Evolutionary conservation across 2,329 filamentous ascomycete genomes (phyloP), one percentile per base, ranked within the genome.

Genomic region (Calonectria pteridis): DNA sequence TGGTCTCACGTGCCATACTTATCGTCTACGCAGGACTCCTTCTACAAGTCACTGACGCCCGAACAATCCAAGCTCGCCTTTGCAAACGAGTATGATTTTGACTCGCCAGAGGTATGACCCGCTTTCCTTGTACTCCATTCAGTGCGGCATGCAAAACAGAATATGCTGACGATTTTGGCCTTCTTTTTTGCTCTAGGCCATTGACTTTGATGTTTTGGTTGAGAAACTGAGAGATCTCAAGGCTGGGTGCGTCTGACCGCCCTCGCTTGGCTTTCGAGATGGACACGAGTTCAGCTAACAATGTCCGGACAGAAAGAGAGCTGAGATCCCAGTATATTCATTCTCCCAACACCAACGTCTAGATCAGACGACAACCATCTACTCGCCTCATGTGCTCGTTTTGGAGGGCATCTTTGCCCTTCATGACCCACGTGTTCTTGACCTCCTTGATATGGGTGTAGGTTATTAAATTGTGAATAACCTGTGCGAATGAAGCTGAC

Each of bases 381-480:
- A 99, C 83, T 98, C 97, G 6, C 97, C 97, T 1, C 97, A 98
- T 84, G 97, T 99, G 29, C 88, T 99, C 31, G 95, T 99, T 59
- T 86, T 99, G 18, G 97, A 99, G 87, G 97, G 97, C 26, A 99
- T 99, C 35, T 95, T 99, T 85, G 97, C 97, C 10, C 88, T 99
- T 16, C 95, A 98, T 81, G 97, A 99, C 81, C 91, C 91, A 29
- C 91, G 96, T 73, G 93, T 99, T 6, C 86, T 97, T 73, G 94
- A 97, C 23, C 87, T 99, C 77, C 87, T 98, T 76, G 97, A 99
- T 84, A 94, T 98, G 88, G 97, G 95, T 85, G 94, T 95, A 86
- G 62, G 83, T 80, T 74, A 23, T 50, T 16, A 58, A 55, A 11
- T 16, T 6, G 11, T 26, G 18, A 66, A 18, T 53, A 20, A 18